These are phyloP conservation scores for Tolypocladium ovalisporum DNA, from an alignment of 2,329 filamentous ascomycete genomes.

Conservation along the genomic window DNA sequence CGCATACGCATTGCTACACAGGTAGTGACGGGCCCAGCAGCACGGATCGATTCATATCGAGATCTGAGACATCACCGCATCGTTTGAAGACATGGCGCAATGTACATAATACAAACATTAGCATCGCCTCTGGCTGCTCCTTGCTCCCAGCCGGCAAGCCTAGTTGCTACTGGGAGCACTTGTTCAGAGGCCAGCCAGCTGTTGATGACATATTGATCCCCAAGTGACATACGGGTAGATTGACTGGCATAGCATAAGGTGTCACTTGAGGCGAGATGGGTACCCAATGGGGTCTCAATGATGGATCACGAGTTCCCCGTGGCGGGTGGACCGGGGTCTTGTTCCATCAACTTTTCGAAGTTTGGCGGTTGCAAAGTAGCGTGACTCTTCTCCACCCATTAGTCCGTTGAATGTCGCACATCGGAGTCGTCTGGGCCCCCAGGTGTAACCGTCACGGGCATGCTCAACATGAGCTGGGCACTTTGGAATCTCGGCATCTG, in stretches of 20 bases:
- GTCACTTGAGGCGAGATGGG: background rate
- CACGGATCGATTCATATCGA: background rate
- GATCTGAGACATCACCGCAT: background rate
- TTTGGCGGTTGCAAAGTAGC: background rate
- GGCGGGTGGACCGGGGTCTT: background rate
- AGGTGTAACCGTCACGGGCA: background rate
- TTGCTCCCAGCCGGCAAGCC: background rate
- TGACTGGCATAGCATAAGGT: background rate
- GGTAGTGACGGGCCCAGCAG: too few relatives aligned
- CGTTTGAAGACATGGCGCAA: background rate
- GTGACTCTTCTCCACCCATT: background rate
- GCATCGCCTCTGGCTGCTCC: too few relatives aligned
- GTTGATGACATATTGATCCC: background rate
- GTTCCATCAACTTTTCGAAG: too few relatives aligned
- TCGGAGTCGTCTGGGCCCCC: background rate
- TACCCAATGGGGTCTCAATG: background rate
- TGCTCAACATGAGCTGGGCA: background rate
- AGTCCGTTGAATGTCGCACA: too few relatives aligned
- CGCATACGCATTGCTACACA: too few relatives aligned
- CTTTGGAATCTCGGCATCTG: background rate
- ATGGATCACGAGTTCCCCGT: background rate
- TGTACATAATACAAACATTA: too few relatives aligned
- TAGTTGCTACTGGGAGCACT: background rate
- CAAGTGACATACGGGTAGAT: background rate
- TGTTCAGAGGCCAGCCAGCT: background rate